Conservation (phyloP, 805 yeast genomes). For the Suhomyces faveliae region DNA sequence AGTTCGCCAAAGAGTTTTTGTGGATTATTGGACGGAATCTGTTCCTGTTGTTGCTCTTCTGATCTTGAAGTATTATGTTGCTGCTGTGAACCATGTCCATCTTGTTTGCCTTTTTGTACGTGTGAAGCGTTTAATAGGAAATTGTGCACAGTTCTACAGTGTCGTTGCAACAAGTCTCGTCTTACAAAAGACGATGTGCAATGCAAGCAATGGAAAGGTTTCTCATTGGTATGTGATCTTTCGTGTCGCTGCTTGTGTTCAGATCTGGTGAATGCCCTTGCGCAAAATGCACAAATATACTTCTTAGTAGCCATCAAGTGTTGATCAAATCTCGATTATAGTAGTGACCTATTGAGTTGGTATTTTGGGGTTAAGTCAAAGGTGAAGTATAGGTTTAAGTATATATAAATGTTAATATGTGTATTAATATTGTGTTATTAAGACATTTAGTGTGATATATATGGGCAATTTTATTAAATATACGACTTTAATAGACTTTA, state of each 20-base stretch:
- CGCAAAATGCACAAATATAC: slow-evolving; percentile 76
- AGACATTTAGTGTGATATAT: not conserved
- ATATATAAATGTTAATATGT: not conserved
- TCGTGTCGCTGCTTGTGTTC: slow-evolving; percentile 95
- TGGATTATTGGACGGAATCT: not conserved
- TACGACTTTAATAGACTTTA: not conserved
- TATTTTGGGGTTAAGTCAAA: not conserved
- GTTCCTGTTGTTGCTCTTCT: not conserved
- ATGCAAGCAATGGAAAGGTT: slow-evolving; percentile 71
- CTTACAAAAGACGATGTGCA: slow-evolving; percentile 76
- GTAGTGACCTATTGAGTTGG: not conserved
- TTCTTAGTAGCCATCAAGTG: slow-evolving; percentile 48
- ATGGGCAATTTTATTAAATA: not conserved
- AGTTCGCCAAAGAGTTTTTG: not conserved
- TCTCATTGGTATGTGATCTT: slow-evolving; percentile 91
- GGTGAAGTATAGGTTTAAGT: not conserved
- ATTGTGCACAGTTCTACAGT: slow-evolving; percentile 73
- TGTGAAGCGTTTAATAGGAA: slow-evolving; percentile 16
- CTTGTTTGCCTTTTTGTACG: slow-evolving; percentile 1
- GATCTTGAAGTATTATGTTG: not conserved
- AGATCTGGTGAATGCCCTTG: slow-evolving; percentile 87
- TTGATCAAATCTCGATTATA: not conserved
- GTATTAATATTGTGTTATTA: not conserved
- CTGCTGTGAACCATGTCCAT: not conserved
- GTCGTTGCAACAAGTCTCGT: slow-evolving; percentile 73